These are phyloP conservation scores for Acer negundo DNA, from an alignment of 345 rosid species.

Conservation along the genomic window DNA sequence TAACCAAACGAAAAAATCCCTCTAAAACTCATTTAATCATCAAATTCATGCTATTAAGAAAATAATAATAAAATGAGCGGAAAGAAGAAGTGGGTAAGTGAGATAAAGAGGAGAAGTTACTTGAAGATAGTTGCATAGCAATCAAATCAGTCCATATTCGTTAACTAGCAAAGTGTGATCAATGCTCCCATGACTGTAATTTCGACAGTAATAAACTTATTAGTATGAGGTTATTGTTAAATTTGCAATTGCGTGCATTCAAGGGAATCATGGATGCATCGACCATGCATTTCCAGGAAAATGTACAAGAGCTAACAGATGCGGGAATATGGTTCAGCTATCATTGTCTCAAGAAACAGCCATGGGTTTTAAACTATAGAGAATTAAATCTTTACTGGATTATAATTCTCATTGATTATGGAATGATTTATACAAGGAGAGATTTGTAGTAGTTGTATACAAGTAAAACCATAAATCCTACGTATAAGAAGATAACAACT, in stretches of 20 bases:
- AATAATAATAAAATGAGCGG: not conserved
- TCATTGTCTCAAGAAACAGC: not conserved
- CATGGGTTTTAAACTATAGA: not conserved
- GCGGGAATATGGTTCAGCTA: not conserved
- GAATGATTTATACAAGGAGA: no score
- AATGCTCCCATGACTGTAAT: not conserved
- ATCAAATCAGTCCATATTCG: no score
- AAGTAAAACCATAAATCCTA: no score
- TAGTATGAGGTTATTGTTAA: not conserved
- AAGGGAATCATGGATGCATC: not conserved
- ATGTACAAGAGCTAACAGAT: not conserved
- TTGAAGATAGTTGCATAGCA: slow-evolving; percentile 22
- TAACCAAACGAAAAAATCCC: no score
- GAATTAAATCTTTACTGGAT: no score
- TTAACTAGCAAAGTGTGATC: not conserved
- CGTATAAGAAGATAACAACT: no score
- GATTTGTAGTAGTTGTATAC: no score
- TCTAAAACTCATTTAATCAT: no score
- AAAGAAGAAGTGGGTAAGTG: slow-evolving; percentile 13
- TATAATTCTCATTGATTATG: no score
- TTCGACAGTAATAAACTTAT: not conserved
- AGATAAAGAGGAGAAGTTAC: slow-evolving; percentile 11
- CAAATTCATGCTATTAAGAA: not conserved
- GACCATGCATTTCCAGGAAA: no score
- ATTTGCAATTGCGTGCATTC: not conserved